Evolutionary conservation across 768 basidiomycete species (phyloP), one percentile per base, ranked within the genome.

Genomic region (Russula emetica): DNA sequence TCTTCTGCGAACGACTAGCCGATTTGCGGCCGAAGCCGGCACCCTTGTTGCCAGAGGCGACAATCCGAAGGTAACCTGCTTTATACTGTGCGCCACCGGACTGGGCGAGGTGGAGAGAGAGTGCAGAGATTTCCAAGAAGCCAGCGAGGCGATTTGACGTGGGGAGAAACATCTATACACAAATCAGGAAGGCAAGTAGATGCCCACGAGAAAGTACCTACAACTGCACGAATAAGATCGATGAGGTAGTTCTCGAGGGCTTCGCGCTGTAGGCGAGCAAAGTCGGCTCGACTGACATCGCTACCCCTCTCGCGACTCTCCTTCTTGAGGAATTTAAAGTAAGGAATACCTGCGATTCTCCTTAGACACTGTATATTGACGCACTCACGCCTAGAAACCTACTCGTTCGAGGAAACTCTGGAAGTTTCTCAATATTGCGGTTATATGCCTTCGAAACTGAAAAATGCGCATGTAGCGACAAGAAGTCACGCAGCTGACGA

Each of bases 341-440:
- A 95, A 0, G 92, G 93, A n/a, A 96, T 75, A 76, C 85, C 91
- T 93, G 14, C 36, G 6, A 49, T 28, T 26, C 6, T 58, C 20
- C 32, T 59, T 42, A 58, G 53, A 60, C 34, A 5, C 20, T n/a
- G 20, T n/a, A 26, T 51, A 18, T 26, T 14, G 1, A 64, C 14
- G 18, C 18, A 28, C 6, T 28, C 6, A 49, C 10, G 20, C 32
- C 16, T 30, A 38, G 22, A 7, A 52, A 40, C 40, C 38, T 71
- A 87, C 88, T 88, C 20, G 90, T 92, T 62, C 79, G 82, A 1
- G 96, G 96, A 76, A 98, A 99, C 64, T 97, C 91, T 1, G 97
- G 96, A 64, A 98, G 81, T 22, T 87, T 83, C 47, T 86, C 85
- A 54, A 87, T 82, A 61, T 86, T 84, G 34, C 82, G 83, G 59